These are phyloP conservation scores for Boletus albobrunnescens DNA, from an alignment of 1,284 basidiomycete genomes.

Conservation along the genomic window DNA sequence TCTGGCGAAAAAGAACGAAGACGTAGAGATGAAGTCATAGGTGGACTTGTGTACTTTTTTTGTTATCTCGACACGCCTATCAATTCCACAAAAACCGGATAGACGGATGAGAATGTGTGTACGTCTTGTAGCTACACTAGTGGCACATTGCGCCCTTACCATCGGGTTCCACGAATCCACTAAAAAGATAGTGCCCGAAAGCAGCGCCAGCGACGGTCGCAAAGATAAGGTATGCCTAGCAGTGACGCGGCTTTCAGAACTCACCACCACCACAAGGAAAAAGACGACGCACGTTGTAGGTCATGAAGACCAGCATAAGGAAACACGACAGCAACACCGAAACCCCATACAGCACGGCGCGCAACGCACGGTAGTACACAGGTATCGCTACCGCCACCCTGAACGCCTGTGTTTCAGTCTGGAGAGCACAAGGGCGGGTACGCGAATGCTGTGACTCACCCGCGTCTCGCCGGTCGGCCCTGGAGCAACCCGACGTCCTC, in stretches of 20 bases:
- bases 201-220: constrained; percentile 70
- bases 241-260: not conserved
- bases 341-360: constrained; percentile 62
- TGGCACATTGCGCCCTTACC: constrained; percentile 61
- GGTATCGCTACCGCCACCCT: constrained; percentile 39
- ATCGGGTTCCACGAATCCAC: constrained; percentile 54
- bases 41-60: constrained; percentile 6
- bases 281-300: constrained; percentile 63
- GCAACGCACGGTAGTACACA: constrained; percentile 44
- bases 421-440: not conserved
- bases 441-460: constrained; percentile 38
- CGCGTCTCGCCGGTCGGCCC: constrained; percentile 34
- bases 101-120: not conserved
- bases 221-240: constrained; percentile 72
- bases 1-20: constrained; percentile 82
- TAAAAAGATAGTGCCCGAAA: constrained; percentile 71
- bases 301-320: constrained; percentile 87
- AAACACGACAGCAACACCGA: constrained; percentile 77
- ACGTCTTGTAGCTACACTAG: constrained; percentile 21
- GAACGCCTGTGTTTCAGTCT: not conserved
- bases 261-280: not conserved
- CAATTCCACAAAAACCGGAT: not conserved
- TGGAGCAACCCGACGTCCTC: constrained; percentile 56
- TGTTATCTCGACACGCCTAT: no score
- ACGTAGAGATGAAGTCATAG: constrained; percentile 61